phyloP scores from a whole-genome alignment of 495 filamentous ascomycete species.

The Chlorociboria aeruginascens region DNA sequence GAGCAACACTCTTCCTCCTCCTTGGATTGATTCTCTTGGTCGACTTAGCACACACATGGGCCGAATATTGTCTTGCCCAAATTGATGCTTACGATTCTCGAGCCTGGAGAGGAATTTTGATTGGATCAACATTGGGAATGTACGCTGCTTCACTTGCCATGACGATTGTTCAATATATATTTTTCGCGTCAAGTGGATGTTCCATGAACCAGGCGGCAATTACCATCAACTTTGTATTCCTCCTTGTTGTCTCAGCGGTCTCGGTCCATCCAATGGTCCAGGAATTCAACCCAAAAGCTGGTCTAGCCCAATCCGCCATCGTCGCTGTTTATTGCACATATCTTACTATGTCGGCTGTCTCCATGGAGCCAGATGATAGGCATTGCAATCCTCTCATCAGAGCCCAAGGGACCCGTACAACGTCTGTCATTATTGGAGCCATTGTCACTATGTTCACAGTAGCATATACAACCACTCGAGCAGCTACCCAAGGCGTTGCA shows the following conservation, averaged over 20 bases:
- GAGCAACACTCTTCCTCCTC: constrained; percentile 88
- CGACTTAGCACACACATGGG: constrained; percentile 95
- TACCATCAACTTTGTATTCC: constrained; percentile 72
- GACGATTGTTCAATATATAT: constrained; percentile 95
- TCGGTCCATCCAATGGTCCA: constrained; percentile 88
- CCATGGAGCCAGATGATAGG: constrained; percentile 94
- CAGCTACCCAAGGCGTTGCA: constrained; percentile 87
- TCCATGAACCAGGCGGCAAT: constrained; percentile 84
- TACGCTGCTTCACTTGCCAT: constrained; percentile 80
- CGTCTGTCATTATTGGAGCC: constrained; percentile 79
- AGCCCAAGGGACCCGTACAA: constrained; percentile 79
- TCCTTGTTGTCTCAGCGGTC: constrained; percentile 67
- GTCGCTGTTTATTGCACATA: constrained; percentile 98
- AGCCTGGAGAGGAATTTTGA: constrained; percentile 72
- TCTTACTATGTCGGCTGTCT: constrained; percentile 94
- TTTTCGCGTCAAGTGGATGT: constrained; percentile 77
- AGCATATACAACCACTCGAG: constrained; percentile 93
- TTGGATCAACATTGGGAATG: constrained; percentile 90
- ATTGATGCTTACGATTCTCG: constrained; percentile 83
- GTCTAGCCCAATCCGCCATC: constrained; percentile 93
- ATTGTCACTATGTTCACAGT: constrained; percentile 95
- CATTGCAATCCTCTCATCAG: constrained; percentile 89
- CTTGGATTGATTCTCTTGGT: constrained; percentile 87
- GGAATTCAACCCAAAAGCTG: constrained; percentile 84
- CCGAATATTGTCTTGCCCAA: constrained; percentile 85